Conservation (phyloP, 441 rosid species). For the Flueggea neowawraea region DNA sequence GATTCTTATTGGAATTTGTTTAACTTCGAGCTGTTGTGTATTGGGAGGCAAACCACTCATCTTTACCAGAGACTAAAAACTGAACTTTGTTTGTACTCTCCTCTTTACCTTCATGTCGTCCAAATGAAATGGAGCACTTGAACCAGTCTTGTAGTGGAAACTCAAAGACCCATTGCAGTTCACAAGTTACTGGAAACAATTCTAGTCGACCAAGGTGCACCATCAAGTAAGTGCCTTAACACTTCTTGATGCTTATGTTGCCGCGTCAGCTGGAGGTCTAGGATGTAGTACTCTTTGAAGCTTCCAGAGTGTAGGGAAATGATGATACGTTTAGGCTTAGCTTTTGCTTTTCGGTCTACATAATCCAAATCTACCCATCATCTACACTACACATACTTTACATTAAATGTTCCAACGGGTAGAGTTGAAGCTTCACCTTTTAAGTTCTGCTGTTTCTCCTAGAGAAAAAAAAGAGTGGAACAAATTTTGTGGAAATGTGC, state of each 20-base stretch:
- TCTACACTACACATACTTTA: too few species aligned
- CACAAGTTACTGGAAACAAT: constrained; percentile 62
- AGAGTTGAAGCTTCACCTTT: too few species aligned
- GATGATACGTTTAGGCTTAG: too few species aligned
- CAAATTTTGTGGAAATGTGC: too few species aligned
- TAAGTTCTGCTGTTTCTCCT: too few species aligned
- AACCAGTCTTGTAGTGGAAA: constrained; percentile 73
- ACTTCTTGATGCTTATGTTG: constrained; percentile 21
- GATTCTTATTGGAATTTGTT: constrained; percentile 8
- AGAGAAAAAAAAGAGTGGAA: too few species aligned
- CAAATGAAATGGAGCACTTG: constrained; percentile 61
- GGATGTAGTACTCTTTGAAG: too few species aligned
- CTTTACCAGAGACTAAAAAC: constrained; percentile 3
- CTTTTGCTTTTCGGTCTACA: background rate
- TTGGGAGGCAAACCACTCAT: background rate
- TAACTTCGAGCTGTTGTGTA: background rate
- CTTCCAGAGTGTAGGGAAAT: too few species aligned
- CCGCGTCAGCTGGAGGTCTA: too few species aligned
- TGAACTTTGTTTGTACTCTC: constrained; percentile 1
- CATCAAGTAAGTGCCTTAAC: constrained; percentile 73
- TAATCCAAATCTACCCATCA: too few species aligned
- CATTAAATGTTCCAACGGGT: too few species aligned
- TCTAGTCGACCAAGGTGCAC: constrained; percentile 66
- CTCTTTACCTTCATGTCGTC: background rate
- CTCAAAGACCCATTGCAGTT: constrained; percentile 77